Percentiles rank a stretch among this genome's conserved stretches.
Conservation (phyloP, 257 asterid species). For the Solanum virginianum region DNA sequence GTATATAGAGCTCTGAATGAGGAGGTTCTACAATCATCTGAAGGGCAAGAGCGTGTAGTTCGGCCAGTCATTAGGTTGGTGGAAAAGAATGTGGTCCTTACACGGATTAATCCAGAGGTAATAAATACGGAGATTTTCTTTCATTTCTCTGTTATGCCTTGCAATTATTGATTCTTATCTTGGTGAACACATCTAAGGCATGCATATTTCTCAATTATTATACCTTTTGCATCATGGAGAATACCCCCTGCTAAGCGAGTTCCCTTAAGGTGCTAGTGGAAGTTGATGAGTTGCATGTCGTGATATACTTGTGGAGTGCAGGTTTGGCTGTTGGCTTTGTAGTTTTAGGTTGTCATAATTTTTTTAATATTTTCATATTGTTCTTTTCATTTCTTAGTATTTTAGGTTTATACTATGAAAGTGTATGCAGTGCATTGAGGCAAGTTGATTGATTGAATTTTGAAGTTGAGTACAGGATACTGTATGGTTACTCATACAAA, state of each 20-base stretch:
- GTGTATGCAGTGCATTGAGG: background rate
- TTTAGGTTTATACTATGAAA: background rate
- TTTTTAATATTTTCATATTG: background rate
- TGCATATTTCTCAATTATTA: background rate
- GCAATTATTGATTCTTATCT: background rate
- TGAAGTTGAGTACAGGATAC: background rate
- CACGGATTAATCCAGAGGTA: constrained; percentile 97
- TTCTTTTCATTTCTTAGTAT: background rate
- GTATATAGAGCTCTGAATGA: constrained; percentile 52
- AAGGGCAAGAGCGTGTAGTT: constrained; percentile 48
- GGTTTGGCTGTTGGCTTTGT: background rate
- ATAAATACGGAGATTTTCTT: constrained; percentile 12
- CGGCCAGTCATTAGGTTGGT: constrained; percentile 88
- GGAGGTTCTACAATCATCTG: constrained; percentile 64
- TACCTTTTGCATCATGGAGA: background rate
- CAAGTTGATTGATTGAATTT: background rate
- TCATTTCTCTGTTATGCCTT: background rate
- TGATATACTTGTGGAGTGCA: background rate
- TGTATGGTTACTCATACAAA: background rate
- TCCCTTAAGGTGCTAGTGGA: background rate
- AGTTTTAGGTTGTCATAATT: background rate
- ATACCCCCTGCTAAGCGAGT: background rate
- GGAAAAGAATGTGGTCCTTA: constrained; percentile 78
- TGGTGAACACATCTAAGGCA: background rate
- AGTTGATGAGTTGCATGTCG: background rate